Conservation (phyloP, 2,329 filamentous ascomycete species). For the Botrytis aclada region DNA sequence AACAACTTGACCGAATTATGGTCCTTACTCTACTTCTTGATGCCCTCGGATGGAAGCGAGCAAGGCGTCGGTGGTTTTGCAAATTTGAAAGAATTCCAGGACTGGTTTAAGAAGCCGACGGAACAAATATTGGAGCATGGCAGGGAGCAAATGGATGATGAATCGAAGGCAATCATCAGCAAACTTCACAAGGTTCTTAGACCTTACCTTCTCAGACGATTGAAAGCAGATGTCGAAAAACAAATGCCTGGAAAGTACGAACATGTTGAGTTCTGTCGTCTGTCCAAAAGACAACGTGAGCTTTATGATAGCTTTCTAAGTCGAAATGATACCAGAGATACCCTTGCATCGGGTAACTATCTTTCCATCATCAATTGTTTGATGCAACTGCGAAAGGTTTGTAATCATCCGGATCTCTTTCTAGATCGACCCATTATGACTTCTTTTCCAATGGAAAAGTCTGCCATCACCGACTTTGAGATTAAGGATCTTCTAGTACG, state of each 20-base stretch:
- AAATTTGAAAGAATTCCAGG: constrained; percentile 90
- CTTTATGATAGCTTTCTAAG: constrained; percentile 96
- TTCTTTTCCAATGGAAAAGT: constrained; percentile 86
- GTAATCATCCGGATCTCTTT: constrained; percentile 96
- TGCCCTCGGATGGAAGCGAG: constrained; percentile 73
- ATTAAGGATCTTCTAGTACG: constrained; percentile 69
- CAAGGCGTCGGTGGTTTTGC: constrained; percentile 87
- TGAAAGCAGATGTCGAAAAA: constrained; percentile 97
- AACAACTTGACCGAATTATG: constrained; percentile 96
- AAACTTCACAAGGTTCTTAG: constrained; percentile 93
- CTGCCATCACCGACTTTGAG: constrained; percentile 71
- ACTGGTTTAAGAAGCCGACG: constrained; percentile 93
- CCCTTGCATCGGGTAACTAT: constrained; percentile 88
- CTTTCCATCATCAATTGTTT: constrained; percentile 97
- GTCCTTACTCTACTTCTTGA: constrained; percentile 94
- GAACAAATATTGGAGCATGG: constrained; percentile 96
- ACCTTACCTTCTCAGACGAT: constrained; percentile 82
- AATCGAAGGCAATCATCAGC: constrained; percentile 84
- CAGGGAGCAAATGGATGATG: constrained; percentile 88
- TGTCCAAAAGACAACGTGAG: constrained; percentile 93
- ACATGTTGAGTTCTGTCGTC: constrained; percentile 89
- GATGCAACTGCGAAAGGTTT: constrained; percentile 96
- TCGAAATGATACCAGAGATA: constrained; percentile 82
- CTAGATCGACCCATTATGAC: constrained; percentile 95
- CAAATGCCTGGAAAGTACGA: constrained; percentile 99